These are phyloP conservation scores for Verticillium albo-atrum DNA, from an alignment of 2,329 filamentous ascomycete species.

Conservation along the genomic window DNA sequence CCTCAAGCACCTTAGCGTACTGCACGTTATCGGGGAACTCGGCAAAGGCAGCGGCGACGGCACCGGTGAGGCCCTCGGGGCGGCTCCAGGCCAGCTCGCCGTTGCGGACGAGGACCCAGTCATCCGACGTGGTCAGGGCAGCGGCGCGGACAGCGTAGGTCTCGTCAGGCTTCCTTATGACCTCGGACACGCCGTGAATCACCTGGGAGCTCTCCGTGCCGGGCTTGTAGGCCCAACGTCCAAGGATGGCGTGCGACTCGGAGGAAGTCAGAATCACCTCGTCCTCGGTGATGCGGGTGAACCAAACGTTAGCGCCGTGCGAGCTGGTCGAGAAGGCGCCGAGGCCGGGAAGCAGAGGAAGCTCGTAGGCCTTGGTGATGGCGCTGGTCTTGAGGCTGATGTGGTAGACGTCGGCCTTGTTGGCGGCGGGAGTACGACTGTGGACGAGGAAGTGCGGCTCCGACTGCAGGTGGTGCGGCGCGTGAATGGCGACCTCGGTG, in stretches of 20 bases:
- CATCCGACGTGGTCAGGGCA: constrained; percentile 59
- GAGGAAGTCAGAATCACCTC: constrained; percentile 75
- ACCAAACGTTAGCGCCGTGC: constrained; percentile 78
- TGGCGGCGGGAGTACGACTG: constrained; percentile 62
- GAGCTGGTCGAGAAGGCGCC: constrained; percentile 79
- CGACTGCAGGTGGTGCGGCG: constrained; percentile 66
- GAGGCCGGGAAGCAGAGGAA: constrained; percentile 65
- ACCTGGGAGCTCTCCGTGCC: constrained; percentile 38
- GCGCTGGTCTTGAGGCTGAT: constrained; percentile 66
- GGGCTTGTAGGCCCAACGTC: constrained; percentile 62
- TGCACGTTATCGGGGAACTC: constrained; percentile 70
- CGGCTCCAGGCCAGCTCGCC: constrained; percentile 77
- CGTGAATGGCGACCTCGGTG: constrained; percentile 61
- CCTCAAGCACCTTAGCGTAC: constrained; percentile 74
- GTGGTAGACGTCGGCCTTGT: constrained; percentile 84
- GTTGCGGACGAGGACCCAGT: constrained; percentile 83
- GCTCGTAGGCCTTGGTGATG: constrained; percentile 72
- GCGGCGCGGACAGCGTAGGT: constrained; percentile 77
- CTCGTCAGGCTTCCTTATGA: constrained; percentile 64
- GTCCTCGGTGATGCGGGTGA: constrained; percentile 73
- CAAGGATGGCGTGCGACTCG: constrained; percentile 69
- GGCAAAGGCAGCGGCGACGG: constrained; percentile 75
- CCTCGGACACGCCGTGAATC: constrained; percentile 73
- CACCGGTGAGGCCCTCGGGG: constrained; percentile 75
- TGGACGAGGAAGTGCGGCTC: constrained; percentile 83